Evolutionary conservation across 2,329 filamentous ascomycete species (phyloP).

Genomic region (Microcera coccophila): DNA sequence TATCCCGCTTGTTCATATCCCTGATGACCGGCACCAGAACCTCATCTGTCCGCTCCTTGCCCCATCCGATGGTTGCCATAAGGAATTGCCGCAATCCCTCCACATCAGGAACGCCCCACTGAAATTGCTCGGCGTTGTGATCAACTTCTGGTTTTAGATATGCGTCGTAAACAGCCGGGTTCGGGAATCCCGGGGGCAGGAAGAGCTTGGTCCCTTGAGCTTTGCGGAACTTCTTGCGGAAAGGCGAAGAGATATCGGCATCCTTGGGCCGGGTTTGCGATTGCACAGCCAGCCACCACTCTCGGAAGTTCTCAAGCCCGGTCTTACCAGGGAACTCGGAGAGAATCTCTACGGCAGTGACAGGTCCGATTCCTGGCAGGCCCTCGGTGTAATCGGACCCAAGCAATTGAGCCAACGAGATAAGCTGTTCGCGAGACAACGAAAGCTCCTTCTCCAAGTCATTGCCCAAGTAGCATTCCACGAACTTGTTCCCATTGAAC

Average conservation of each 20-base stretch:
- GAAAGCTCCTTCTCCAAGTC: constrained; percentile 90
- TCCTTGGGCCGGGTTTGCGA: constrained; percentile 58
- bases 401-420: constrained; percentile 83
- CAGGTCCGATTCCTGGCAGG: constrained; percentile 83
- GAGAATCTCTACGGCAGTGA: constrained; percentile 89
- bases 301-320: constrained; percentile 69
- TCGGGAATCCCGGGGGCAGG: constrained; percentile 75
- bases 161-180: constrained; percentile 70
- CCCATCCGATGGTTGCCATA: constrained; percentile 92
- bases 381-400: constrained; percentile 96
- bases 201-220: constrained; percentile 80
- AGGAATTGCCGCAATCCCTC: constrained; percentile 79
- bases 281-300: constrained; percentile 86
- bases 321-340: constrained; percentile 71
- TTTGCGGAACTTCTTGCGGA: constrained; percentile 83
- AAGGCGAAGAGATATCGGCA: constrained; percentile 57
- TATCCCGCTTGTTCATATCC: constrained; percentile 86
- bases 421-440: constrained; percentile 80
- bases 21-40: constrained; percentile 91
- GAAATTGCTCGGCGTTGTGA: constrained; percentile 69
- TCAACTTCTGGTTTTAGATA: constrained; percentile 89
- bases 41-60: constrained; percentile 86
- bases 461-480: constrained; percentile 84
- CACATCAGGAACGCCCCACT: constrained; percentile 94
- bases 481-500: constrained; percentile 98